Evolutionary conservation across 805 yeast species (phyloP), one percentile per base, ranked within the genome.

Genomic region (Cyberlindnera euphorbiiphila): DNA sequence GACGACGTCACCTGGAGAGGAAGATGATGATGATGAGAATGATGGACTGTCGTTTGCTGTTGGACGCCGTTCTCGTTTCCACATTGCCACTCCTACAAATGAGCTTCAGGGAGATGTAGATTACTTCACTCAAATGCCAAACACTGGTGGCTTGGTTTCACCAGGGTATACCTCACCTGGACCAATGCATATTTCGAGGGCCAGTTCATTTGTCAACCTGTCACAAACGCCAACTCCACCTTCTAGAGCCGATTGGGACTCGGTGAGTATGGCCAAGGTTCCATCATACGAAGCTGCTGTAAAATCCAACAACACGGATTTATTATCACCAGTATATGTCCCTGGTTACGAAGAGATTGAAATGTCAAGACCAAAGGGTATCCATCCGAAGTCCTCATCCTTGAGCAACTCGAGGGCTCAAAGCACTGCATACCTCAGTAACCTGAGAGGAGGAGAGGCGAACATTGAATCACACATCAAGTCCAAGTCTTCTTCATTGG

Each of bases 241-340:
- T 9, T 29, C 49, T 9, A 22, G 32, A 6, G 52, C 54, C 11
- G 71, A 64, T 20, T 65, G 71, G 68, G 71, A 72, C 41, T 43
- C 68, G 3, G 57, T 58, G 6, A 59, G 66, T 3, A 47, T 86
- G 46, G 78, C 83, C 15, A 65, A 76, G 33, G 96, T 91, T 6
- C 98, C 98, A 0, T 78, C 95, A 0, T 91, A 91, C 60, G 72
- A 71, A 7, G 80, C 84, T 22, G 97, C 98, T 0, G 61, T 88
- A 58, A 74, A 73, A 50, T 60, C 74, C 3, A 78, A 71, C 31
- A 64, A 61, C 6, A 60, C 69, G 9, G 72, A 66, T 15, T 76
- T 73, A 36, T 61, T 81, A 18, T 80, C 96, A 2, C 97, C 97
- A 1, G 72, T 74, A 2, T 88, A 87, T 57, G 49, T 42, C 13